phyloP scores from a whole-genome alignment of 495 filamentous ascomycete species.

The Aspergillus homomorphus region DNA sequence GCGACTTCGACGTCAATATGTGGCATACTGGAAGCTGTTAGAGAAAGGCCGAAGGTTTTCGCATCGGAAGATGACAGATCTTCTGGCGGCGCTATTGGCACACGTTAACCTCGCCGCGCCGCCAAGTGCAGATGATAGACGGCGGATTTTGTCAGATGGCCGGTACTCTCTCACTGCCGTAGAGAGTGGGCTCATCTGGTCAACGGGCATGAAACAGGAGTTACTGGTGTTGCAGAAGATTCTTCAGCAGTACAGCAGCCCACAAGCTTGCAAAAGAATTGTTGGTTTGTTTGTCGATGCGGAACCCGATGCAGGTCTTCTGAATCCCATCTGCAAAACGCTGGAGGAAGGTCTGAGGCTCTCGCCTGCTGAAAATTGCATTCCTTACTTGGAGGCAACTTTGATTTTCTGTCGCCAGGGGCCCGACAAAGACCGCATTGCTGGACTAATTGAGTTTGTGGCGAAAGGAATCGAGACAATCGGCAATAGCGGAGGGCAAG shows the following conservation, averaged over 20 bases:
- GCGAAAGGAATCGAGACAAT: constrained; percentile 56
- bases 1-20: constrained; percentile 47
- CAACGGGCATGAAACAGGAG: constrained; percentile 30
- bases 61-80: constrained; percentile 41
- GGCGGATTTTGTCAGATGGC: constrained; percentile 28
- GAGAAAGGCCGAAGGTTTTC: constrained; percentile 53
- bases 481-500: constrained; percentile 51
- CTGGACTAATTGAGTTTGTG: constrained; percentile 48
- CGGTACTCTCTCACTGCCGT: constrained; percentile 38
- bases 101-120: constrained; percentile 39
- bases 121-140: constrained; percentile 26
- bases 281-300: constrained; percentile 41
- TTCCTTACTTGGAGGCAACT: constrained; percentile 51
- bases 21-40: constrained; percentile 53
- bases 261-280: constrained; percentile 34
- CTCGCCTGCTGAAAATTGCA: constrained; percentile 54
- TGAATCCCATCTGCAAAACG: constrained; percentile 42
- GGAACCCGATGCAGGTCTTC: constrained; percentile 42
- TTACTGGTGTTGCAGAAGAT: constrained; percentile 45
- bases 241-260: constrained; percentile 35
- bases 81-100: constrained; percentile 39
- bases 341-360: constrained; percentile 52
- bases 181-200: constrained; percentile 35
- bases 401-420: constrained; percentile 47
- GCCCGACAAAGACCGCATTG: constrained; percentile 35